phyloP scores from a whole-genome alignment of 2,329 filamentous ascomycete genomes.

The Ascochyta pisi region DNA sequence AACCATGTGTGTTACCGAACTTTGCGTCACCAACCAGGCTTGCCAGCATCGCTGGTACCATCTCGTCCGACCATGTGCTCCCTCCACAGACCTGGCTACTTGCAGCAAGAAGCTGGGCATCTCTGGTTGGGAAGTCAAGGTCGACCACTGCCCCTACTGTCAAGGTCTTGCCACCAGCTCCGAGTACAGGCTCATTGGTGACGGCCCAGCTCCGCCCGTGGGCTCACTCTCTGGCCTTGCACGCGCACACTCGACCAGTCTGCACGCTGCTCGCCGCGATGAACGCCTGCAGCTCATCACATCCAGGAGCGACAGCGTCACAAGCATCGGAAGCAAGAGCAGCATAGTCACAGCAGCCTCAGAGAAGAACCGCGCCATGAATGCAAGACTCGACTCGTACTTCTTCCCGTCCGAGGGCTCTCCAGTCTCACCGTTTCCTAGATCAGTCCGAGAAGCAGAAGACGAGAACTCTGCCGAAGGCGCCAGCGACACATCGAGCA shows the following conservation, averaged over 20 bases:
- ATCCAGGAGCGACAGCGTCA: conserved; percentile 46
- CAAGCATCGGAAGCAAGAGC: conserved; percentile 43
- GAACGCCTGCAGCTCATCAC: conserved; percentile 47
- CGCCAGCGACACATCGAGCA: conserved; percentile 47
- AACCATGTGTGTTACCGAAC: conserved; percentile 58
- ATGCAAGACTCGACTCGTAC: conserved; percentile 49
- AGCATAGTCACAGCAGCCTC: conserved; percentile 44
- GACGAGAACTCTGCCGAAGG: conserved; percentile 38
- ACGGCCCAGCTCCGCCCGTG: conserved; percentile 47
- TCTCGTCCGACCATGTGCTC: conserved; percentile 53
- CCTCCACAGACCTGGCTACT: conserved; percentile 55
- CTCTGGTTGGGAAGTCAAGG: conserved; percentile 59
- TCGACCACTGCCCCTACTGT: conserved; percentile 58
- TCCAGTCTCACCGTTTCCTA: conserved; percentile 35
- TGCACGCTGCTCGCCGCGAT: conserved; percentile 47
- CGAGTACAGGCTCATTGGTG: conserved; percentile 56
- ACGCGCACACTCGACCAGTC: conserved; percentile 48
- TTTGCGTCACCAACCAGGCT: conserved; percentile 56
- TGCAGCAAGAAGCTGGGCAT: conserved; percentile 55
- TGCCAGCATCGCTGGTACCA: conserved; percentile 61
- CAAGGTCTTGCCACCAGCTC: conserved; percentile 48
- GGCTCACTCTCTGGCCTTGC: conserved; percentile 50
- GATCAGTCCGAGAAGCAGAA: conserved; percentile 36
- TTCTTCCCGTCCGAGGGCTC: conserved; percentile 39
- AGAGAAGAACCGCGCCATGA: conserved; percentile 51